phyloP scores from a whole-genome alignment of 176 grass and related monocot genomes.

The Triticum dicoccoides region DNA sequence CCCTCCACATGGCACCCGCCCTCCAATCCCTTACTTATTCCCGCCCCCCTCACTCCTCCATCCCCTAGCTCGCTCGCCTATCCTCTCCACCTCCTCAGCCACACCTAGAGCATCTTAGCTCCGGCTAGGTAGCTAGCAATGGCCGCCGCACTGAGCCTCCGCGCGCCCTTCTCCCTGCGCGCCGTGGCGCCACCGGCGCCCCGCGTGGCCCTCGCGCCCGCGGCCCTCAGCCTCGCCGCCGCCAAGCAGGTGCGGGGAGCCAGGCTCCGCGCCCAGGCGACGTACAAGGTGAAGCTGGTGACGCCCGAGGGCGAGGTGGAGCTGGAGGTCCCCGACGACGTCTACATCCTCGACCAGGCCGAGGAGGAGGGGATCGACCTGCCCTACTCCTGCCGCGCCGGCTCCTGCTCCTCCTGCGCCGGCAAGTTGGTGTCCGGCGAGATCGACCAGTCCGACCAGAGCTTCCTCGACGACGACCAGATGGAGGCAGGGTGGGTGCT shows the following conservation, averaged over 20 bases:
- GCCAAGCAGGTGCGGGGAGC: conserved; percentile 11
- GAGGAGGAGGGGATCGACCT: conserved; percentile 64
- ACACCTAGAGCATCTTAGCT: background rate
- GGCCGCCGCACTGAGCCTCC: conserved; percentile 49
- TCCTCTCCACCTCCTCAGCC: background rate
- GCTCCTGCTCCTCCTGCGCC: conserved; percentile 78
- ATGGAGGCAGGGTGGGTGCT: conserved; percentile 46
- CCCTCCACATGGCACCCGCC: conserved; percentile 38
- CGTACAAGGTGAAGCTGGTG: conserved; percentile 71
- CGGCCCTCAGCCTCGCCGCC: background rate
- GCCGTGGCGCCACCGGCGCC: background rate
- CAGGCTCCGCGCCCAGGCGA: conserved; percentile 37
- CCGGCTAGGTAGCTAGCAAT: conserved; percentile 8
- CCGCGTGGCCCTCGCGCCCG: background rate
- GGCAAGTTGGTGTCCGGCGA: conserved; percentile 57
- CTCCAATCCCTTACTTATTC: conserved; percentile 21
- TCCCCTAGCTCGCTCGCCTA: background rate
- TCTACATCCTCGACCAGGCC: conserved; percentile 61
- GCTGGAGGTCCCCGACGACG: conserved; percentile 59
- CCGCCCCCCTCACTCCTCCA: background rate
- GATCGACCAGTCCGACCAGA: conserved; percentile 71
- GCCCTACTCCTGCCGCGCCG: conserved; percentile 73
- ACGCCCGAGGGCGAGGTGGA: conserved; percentile 52
- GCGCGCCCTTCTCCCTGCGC: conserved; percentile 37
- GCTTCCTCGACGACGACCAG: conserved; percentile 87